Base-by-base conservation (phyloP, 768 basidiomycete species). In the Serendipita sp. region DNA sequence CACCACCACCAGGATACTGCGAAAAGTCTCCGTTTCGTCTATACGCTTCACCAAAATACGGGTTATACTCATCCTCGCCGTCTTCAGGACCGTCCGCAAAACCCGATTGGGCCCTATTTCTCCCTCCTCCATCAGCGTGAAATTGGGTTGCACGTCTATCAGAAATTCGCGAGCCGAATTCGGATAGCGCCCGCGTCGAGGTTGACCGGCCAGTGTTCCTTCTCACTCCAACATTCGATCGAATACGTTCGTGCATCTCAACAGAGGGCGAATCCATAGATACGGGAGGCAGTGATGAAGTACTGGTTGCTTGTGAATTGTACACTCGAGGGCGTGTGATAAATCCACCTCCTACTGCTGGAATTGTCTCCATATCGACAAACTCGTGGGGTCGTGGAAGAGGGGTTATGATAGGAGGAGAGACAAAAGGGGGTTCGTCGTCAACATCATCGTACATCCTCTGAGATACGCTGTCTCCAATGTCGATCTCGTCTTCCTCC, bases 331-430 rank as follows among this genome's bases (percentile, higher is more conserved):
- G 94, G 13, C 91, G 83, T 8, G 86, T 87, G 68, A 96, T 82
- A 0, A 81, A 85, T 0, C 93, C 93, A 13, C 92, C 92, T 16
- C 94, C 93, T 3, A 96, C 87, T 2, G 94, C 93, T 11, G 93
- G 91, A 40, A 93, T 83, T 1, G 87, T 86, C 71, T 95, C 91
- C 73, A 87, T 93, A 70, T 90, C 88, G 10, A 78, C 73, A 44
- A 79, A 71, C 18, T 75, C 73, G 63, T 80, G 78, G 29, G 44
- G 63, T 16, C 16, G 27, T 15, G 37, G 29, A 11, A 66, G 67
- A 4, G 43, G 67, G 34, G 68, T 40, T 40, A 52, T 33, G 16
- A 80, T 81, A n/a, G 74, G 70, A 2, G 76, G 76, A 18, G 82
- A 75, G 3, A 40, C 40, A 1, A 6, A 40, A 40, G 6, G 6